Base-by-base conservation (phyloP, 2,329 filamentous ascomycete genomes). In the Neoarthrinium moseri region DNA sequence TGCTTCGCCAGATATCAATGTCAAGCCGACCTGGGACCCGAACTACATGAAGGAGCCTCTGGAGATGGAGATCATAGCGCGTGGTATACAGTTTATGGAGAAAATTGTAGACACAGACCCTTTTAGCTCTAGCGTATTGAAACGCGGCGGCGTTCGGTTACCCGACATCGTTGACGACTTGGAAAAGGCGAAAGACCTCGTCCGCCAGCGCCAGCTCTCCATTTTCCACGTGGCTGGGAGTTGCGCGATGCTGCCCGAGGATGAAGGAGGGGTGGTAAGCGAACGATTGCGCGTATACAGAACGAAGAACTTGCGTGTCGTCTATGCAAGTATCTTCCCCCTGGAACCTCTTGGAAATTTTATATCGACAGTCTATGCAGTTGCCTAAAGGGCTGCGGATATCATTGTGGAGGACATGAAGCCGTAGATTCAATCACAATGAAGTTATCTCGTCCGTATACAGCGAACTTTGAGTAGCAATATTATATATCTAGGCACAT, bases 41-140 rank as follows among this genome's bases (percentile, higher is more conserved):
- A 71, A 71, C 21, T 83, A 74, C 64, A 73, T 83, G 56, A 71
- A 70, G 6, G 63, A 81, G 51, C 73, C 78, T 4, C 69, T 81
- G 22, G 81, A 84, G 53, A 57, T 83, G 39, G 78, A 82, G 60
- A 70, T 58, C 24, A 69, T 80, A 21, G 68, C 64, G 2, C 63
- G 66, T 21, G 68, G 65, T 10, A 64, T 73, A 4, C 70, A 70
- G 35, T 70, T 75, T 44, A 67, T 75, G 22, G 70, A 58, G 49
- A 46, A 43, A 38, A 51, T 59, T 40, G 51, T 54, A 6, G 76
- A 50, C n/a, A 65, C 70, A 34, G 56, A 62, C 1, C 70, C 72
- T 0, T 70, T 77, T 48, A 61, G 57, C 27, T 55, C 61, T 17
- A 64, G n/a, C n/a, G n/a, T 74, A 50, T 55, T 77, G 27, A 67